These are phyloP conservation scores for Fragilariopsis cylindrus DNA, from an alignment of 108 stramenopile genomes.

Conservation along the genomic window DNA sequence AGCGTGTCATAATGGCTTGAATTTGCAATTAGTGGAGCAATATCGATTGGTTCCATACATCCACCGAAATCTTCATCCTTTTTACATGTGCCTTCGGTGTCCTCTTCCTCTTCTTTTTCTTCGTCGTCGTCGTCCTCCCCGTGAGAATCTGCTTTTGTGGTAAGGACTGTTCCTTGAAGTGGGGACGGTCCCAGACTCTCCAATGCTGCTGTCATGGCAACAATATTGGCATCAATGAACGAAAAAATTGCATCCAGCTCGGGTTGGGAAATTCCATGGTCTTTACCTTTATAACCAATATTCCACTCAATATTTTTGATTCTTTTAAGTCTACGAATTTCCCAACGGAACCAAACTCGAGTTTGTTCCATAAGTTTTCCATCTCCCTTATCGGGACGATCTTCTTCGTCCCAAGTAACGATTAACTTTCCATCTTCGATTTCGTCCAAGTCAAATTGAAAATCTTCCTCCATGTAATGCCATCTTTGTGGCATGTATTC, in stretches of 20 bases:
- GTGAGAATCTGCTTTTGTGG: constrained; percentile 13
- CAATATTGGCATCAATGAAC: constrained; percentile 29
- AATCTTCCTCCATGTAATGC: constrained; percentile 45
- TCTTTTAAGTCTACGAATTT: constrained; percentile 27
- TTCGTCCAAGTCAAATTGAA: constrained; percentile 39
- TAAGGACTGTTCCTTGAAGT: neutral
- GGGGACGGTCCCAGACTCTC: constrained; percentile 12
- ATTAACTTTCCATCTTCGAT: constrained; percentile 23
- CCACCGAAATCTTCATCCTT: constrained; percentile 18
- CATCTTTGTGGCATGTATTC: constrained; percentile 69
- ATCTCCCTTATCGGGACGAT: constrained; percentile 16
- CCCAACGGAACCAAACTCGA: constrained; percentile 20
- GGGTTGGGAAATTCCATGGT: constrained; percentile 27
- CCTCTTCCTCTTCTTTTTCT: constrained; percentile 10
- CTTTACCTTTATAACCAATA: constrained; percentile 3
- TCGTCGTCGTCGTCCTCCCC: neutral
- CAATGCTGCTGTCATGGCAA: constrained; percentile 32
- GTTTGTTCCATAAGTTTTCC: constrained; percentile 14
- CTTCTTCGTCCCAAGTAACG: constrained; percentile 21
- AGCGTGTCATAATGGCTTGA: constrained; percentile 25
- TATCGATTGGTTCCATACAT: constrained; percentile 9
- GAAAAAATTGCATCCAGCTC: constrained; percentile 32
- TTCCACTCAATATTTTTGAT: constrained; percentile 16
- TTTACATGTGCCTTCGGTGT: constrained; percentile 12
- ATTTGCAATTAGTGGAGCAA: constrained; percentile 5